Conservation (phyloP, 176 grass and related monocot genomes). For the Eremochloa ophiuroides region DNA sequence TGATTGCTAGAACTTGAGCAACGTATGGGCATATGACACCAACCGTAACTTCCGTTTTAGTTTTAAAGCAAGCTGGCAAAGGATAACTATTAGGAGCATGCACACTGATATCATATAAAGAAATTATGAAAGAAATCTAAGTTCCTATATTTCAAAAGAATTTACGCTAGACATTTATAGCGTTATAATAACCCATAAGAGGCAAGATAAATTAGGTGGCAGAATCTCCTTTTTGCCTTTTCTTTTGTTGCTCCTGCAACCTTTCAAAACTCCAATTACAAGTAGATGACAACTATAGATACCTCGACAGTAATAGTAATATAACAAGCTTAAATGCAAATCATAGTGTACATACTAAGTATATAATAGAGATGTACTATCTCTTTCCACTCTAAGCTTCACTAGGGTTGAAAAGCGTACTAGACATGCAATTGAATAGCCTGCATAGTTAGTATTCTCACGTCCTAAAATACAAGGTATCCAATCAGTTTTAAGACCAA, state of each 20-base stretch:
- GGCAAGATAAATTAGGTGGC: neutral
- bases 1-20: constrained; percentile 58
- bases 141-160: neutral
- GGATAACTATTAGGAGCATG: constrained; percentile 7
- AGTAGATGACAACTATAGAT: neutral
- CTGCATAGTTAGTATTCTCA: no score
- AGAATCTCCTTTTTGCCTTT: neutral
- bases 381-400: neutral
- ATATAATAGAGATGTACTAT: no score
- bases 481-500: no score
- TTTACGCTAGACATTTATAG: neutral
- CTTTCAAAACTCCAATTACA: neutral
- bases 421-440: neutral
- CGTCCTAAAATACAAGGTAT: no score
- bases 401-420: neutral
- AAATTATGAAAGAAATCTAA: neutral
- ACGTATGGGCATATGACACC: constrained; percentile 76
- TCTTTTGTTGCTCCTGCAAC: neutral
- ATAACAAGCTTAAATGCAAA: neutral
- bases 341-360: neutral
- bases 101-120: neutral
- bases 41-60: constrained; percentile 45
- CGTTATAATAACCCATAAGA: no score
- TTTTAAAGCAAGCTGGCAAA: constrained; percentile 36
- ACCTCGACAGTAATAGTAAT: no score